Conservation (phyloP, 2,329 filamentous ascomycete genomes). For the Lachnellula arida region DNA sequence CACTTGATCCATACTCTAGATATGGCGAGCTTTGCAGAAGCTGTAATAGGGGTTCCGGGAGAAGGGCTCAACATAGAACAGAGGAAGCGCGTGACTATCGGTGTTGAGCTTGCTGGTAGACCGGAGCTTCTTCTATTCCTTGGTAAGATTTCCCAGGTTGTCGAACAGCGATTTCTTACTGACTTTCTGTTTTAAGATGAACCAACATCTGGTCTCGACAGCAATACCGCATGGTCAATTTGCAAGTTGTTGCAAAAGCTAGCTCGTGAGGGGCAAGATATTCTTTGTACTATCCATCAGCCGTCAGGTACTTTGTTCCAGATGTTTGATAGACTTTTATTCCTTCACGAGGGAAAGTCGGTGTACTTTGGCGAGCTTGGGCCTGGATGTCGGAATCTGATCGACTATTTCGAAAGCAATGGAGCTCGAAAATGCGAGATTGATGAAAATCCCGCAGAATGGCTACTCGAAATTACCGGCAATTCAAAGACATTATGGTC, state of each 20-base stretch:
- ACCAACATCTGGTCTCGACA: slow-evolving; percentile 87
- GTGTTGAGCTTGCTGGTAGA: slow-evolving; percentile 87
- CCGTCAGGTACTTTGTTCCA: slow-evolving; percentile 89
- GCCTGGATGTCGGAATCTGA: slow-evolving; percentile 12
- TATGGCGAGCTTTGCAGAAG: slow-evolving; percentile 87
- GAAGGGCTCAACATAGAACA: slow-evolving; percentile 72
- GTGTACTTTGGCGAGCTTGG: slow-evolving; percentile 77
- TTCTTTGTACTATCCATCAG: slow-evolving; percentile 93
- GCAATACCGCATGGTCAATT: slow-evolving; percentile 87
- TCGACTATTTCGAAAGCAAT: slow-evolving; percentile 67
- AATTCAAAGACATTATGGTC: not conserved
- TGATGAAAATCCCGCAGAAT: slow-evolving; percentile 73
- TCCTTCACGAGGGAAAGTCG: slow-evolving; percentile 69
- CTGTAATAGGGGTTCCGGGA: slow-evolving; percentile 83
- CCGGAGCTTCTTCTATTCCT: slow-evolving; percentile 83
- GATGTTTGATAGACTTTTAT: slow-evolving; percentile 74
- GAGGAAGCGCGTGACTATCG: slow-evolving; percentile 79
- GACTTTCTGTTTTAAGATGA: slow-evolving; percentile 65
- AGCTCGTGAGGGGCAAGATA: slow-evolving; percentile 78
- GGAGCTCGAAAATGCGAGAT: slow-evolving; percentile 59
- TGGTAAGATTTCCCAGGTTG: slow-evolving; percentile 30
- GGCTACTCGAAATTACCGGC: slow-evolving; percentile 64
- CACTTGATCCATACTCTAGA: slow-evolving; percentile 88
- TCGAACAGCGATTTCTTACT: not conserved
- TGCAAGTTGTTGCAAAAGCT: slow-evolving; percentile 80